phyloP scores from a whole-genome alignment of 148 eudicot species.

The Cornus suecica region DNA sequence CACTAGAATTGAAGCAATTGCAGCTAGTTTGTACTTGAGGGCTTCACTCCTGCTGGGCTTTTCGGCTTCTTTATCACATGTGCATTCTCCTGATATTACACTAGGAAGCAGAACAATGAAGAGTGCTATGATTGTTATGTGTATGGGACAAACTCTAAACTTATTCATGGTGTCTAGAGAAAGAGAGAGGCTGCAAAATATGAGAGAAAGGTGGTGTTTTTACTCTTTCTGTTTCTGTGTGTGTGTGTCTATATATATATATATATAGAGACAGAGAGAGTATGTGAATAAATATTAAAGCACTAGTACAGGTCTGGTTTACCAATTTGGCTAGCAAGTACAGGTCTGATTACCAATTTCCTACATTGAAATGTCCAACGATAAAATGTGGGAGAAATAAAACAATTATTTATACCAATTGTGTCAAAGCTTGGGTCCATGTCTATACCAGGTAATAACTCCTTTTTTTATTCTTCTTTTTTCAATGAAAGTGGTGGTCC shows the following conservation, averaged over 20 bases:
- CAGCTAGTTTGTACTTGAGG: slow-evolving; percentile 44
- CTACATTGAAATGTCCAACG: neutral
- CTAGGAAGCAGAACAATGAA: slow-evolving; percentile 12
- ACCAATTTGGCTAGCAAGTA: neutral
- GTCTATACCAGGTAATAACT: no score
- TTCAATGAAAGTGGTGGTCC: no score
- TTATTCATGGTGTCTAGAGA: neutral
- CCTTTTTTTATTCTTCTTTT: no score
- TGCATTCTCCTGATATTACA: slow-evolving; percentile 33
- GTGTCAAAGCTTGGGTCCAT: no score
- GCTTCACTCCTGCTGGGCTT: slow-evolving; percentile 24
- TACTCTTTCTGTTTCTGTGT: neutral
- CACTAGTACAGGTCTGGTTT: neutral
- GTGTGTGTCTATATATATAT: neutral
- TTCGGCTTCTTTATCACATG: slow-evolving; percentile 21
- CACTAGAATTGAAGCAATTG: slow-evolving; percentile 55
- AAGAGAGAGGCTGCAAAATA: neutral
- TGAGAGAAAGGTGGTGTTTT: neutral
- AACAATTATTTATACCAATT: no score
- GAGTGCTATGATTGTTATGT: neutral
- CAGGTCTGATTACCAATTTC: neutral
- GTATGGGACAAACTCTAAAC: neutral
- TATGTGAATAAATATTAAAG: neutral
- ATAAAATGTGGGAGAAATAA: neutral
- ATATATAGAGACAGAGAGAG: neutral